phyloP scores from a whole-genome alignment of 352 stramenopile species.

The Phytophthora pini region DNA sequence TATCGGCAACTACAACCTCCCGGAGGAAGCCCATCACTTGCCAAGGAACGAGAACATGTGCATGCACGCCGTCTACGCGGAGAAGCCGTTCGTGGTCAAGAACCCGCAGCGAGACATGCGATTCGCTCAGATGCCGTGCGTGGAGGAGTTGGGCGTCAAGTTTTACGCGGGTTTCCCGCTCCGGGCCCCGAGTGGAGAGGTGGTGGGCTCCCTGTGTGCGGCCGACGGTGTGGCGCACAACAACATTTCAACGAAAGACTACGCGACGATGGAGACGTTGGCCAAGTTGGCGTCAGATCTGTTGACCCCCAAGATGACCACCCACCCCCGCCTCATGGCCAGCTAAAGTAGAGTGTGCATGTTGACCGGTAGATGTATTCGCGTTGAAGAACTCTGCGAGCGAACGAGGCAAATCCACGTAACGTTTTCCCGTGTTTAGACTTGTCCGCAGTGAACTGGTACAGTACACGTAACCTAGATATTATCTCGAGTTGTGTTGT shows the following conservation, averaged over 20 bases:
- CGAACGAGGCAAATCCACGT: constrained; percentile 21
- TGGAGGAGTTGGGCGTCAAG: constrained; percentile 57
- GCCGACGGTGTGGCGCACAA: constrained; percentile 49
- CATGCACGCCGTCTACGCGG: constrained; percentile 61
- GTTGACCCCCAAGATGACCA: constrained; percentile 21
- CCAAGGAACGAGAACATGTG: constrained; percentile 66
- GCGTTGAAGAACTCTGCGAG: constrained; percentile 10
- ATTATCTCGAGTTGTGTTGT: too few species aligned
- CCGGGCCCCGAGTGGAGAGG: constrained; percentile 47
- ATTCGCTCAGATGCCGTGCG: constrained; percentile 56
- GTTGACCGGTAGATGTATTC: neutral
- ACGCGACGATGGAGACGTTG: constrained; percentile 71
- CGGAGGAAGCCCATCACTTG: constrained; percentile 32
- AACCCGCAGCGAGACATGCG: constrained; percentile 71
- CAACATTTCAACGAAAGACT: constrained; percentile 70
- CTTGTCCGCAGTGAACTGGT: neutral
- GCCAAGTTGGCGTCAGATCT: constrained; percentile 58
- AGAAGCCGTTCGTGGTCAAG: constrained; percentile 70
- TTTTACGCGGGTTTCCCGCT: constrained; percentile 75
- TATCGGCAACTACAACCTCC: constrained; percentile 54
- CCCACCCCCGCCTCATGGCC: constrained; percentile 21
- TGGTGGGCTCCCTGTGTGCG: constrained; percentile 55
- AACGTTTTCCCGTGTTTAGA: constrained; percentile 9
- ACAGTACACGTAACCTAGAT: too few species aligned
- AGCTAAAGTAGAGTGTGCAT: constrained; percentile 6